Percentiles rank a stretch among this genome's conserved stretches.
phyloP scores from a whole-genome alignment of 208 protist genomes.

The Crithidia bombi region DNA sequence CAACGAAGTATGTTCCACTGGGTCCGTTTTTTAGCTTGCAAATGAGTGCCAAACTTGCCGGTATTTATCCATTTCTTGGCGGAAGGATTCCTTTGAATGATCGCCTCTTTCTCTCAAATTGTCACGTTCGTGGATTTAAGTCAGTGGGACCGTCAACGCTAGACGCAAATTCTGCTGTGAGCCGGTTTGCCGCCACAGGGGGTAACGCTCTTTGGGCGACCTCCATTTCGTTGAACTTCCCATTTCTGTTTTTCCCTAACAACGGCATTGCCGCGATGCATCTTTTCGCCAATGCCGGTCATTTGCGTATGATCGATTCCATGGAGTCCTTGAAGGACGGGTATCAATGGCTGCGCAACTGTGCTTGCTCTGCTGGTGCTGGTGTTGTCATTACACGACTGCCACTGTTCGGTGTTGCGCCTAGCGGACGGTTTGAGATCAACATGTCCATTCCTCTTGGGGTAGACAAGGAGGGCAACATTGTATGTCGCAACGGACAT shows the following conservation, averaged over 20 bases:
- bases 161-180: slow-evolving; percentile 31
- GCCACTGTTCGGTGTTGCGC: slow-evolving; percentile 75
- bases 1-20: slow-evolving; percentile 68
- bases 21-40: slow-evolving; percentile 80
- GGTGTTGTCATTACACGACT: slow-evolving; percentile 84
- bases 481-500: slow-evolving; percentile 57
- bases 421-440: slow-evolving; percentile 83
- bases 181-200: slow-evolving; percentile 74
- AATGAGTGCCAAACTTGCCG: slow-evolving; percentile 65
- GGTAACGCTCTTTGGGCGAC: slow-evolving; percentile 87
- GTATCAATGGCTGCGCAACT: slow-evolving; percentile 58
- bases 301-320: slow-evolving; percentile 66
- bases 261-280: slow-evolving; percentile 88
- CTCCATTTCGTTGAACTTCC: slow-evolving; percentile 83
- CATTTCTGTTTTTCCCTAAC: slow-evolving; percentile 76
- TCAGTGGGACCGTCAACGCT: slow-evolving; percentile 81
- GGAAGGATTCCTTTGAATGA: slow-evolving; percentile 79
- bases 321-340: slow-evolving; percentile 48
- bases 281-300: slow-evolving; percentile 82
- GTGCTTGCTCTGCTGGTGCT: slow-evolving; percentile 73
- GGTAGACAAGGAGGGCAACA: slow-evolving; percentile 54
- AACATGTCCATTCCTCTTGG: slow-evolving; percentile 79
- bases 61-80: slow-evolving; percentile 66
- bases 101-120: slow-evolving; percentile 80
- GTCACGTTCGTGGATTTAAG: slow-evolving; percentile 81